phyloP scores from a whole-genome alignment of 805 yeast species.

The Candida suzukii region DNA sequence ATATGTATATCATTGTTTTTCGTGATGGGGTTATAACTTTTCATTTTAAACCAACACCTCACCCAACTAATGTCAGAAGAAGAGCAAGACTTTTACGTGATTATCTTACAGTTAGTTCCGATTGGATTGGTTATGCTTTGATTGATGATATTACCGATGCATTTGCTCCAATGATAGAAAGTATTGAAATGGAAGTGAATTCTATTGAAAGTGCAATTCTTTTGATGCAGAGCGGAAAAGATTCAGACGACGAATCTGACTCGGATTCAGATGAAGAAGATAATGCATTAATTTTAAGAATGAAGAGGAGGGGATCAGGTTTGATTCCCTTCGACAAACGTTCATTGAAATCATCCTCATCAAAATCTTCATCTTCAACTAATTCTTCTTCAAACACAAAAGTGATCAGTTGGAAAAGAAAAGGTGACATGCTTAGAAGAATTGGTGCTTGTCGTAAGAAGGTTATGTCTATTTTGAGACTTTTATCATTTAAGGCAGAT shows the following conservation, averaged over 20 bases:
- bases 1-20: slow-evolving; percentile 90
- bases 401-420: slow-evolving; percentile 72
- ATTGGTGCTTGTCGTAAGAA: slow-evolving; percentile 94
- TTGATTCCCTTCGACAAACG: slow-evolving; percentile 9
- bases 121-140: slow-evolving; percentile 95
- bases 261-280: slow-evolving; percentile 30
- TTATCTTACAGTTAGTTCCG: slow-evolving; percentile 83
- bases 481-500: slow-evolving; percentile 90
- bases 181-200: slow-evolving; percentile 91
- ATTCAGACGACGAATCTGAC: slow-evolving; percentile 36
- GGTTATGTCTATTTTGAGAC: slow-evolving; percentile 82
- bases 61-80: slow-evolving; percentile 91
- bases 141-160: slow-evolving; percentile 97
- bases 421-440: slow-evolving; percentile 90
- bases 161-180: slow-evolving; percentile 92
- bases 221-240: slow-evolving; percentile 69
- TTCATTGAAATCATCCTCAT: slow-evolving; percentile 13
- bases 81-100: slow-evolving; percentile 84
- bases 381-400: slow-evolving; percentile 31
- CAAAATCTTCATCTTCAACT: slow-evolving; percentile 13
- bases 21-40: slow-evolving; percentile 86
- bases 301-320: slow-evolving; percentile 23
- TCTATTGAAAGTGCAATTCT: slow-evolving; percentile 90
- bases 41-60: slow-evolving; percentile 93
- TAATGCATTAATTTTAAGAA: slow-evolving; percentile 23